Base-by-base conservation (phyloP, 106 monocot species). In the Dioscorea dumetorum region DNA sequence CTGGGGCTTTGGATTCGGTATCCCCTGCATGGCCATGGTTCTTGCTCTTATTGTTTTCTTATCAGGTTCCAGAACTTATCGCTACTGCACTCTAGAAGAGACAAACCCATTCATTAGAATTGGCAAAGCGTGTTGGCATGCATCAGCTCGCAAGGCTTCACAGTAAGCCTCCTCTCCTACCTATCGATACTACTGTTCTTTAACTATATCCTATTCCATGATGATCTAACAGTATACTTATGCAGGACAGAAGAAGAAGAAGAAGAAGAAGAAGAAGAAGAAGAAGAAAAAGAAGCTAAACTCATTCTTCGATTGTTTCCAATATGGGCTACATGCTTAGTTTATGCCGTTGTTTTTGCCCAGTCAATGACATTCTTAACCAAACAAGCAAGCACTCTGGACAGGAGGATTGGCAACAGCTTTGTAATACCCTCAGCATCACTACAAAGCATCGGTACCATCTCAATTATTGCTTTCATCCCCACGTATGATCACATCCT, bases 1-100 rank as follows among this genome's bases (percentile, higher is more conserved):
- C 31, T 87, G 93, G 90, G 80, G 74, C 12, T 65, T 94, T 13
- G 94, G 94, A 9, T 94, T 87, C 58, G 90, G 90, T 6, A 82
- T 94, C 52, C 90, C 87, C 0, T 80, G 69, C 35, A 49, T 73
- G 33, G 53, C 80, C 57, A 87, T 94, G 94, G 32, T 49, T 2
- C 5, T 80, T 49, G 77, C 82, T 11, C 80, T 90, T n/a, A 5
- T 70, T 16, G 17, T 87, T 18, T 90, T 94, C 84, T 60, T 94
- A 68, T 67, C 79, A 12, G 94, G 94, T 22, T 78, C 80, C 1
- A 70, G 48, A 50, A 87, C 53, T 3, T 94, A 87, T 33, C 79
- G 94, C 22, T 83, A 70, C 53, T 79, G 72, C 49, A 49, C 51
- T 16, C 31, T 73, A 22, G 72, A 73, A 21, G 64, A 80, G 8